Base-by-base conservation (phyloP, 768 basidiomycete genomes). In the Gymnopilus dilepis region DNA sequence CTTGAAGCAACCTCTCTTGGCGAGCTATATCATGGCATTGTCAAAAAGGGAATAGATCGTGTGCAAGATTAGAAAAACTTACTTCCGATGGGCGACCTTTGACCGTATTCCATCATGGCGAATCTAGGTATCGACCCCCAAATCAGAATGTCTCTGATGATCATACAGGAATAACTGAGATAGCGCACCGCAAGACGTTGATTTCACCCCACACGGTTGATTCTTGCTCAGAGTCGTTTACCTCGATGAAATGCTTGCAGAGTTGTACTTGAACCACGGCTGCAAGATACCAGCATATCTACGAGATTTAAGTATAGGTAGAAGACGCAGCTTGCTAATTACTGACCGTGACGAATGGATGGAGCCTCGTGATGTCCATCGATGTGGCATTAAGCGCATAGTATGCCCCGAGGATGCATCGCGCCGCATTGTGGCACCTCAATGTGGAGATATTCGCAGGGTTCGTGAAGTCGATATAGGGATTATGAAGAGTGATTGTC, bases 261-360 rank as follows among this genome's bases (percentile, higher is more conserved):
- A 92, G 78, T 67, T 94, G 92, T 48, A 94, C 86, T 70, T 93
- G 88, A 4, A 94, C 90, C 4, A 91, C 92, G 13, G 93, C 92
- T 6, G 92, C 93, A 15, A 95, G 85, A 73, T 95, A 94, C 92
- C 92, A 95, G 72, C 92, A 93, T 47, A 94, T 94, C 91, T 92
- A 62, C 42, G 68, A 53, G 47, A 64, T 56, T 59, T 31, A 43
- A 59, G 33, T 30, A n/a, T 58, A 34, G 21, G 54, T 66, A n/a
- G 31, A 24, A 56, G 38, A 22, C 26, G 11, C 40, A 30, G 54
- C 61, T 28, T 43, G 42, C 11, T 21, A 21, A 58, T 33, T 8
- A 34, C 91, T 58, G 66, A 93, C 92, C 65, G 88, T 88, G 21
- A 90, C 88, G 69, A 92, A 92, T 15, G 92, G 92, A 74, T 95